Base-by-base conservation (phyloP, 176 grass and related monocot genomes). In the Triticum turgidum region DNA sequence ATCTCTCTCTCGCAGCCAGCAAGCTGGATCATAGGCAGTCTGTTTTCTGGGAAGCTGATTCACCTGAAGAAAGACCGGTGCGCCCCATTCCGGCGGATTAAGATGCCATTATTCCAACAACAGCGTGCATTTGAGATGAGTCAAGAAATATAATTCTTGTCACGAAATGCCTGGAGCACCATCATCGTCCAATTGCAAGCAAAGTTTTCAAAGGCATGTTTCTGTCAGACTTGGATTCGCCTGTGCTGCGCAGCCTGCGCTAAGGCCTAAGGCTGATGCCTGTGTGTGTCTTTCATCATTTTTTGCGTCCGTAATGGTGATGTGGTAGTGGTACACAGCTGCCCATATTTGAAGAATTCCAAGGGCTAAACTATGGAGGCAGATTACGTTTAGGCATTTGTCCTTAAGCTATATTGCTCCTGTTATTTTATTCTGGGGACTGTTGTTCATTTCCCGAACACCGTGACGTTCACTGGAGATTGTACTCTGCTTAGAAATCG, bases 141-240 rank as follows among this genome's bases (percentile, higher is more conserved):
- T 45, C 93, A 95, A 86, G 96, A 95, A 78, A 95, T 98, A 86
- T 98, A 85, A 86, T 87, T 80, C 42, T 47, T 27, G 32, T 34
- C 37, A 44, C 66, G 22, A 39, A 21, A 47, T 6, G 61, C n/a
- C n/a, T 81, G 69, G 41, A 62, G 2, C 5, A 1, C 12, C 44
- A 63, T 17, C 12, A 29, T 39, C 27, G 5, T 84, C 38, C 21
- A n/a, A 52, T 30, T 29, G 29, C 64, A 38, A n/a, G 22, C 25
- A 65, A 79, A 84, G 73, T 38, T 69, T 68, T 21, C 8, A 76
- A 59, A 65, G 39, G 3, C 33, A 17, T 5, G 1, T 44, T 12
- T 30, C 54, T 32, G 9, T 69, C 24, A 49, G 27, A 67, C 45
- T 69, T 38, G 13, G 29, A 35, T 78, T 51, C 9, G 0, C 68